Conservation (phyloP, 2,329 filamentous ascomycete species). For the Thermoascus crustaceus region DNA sequence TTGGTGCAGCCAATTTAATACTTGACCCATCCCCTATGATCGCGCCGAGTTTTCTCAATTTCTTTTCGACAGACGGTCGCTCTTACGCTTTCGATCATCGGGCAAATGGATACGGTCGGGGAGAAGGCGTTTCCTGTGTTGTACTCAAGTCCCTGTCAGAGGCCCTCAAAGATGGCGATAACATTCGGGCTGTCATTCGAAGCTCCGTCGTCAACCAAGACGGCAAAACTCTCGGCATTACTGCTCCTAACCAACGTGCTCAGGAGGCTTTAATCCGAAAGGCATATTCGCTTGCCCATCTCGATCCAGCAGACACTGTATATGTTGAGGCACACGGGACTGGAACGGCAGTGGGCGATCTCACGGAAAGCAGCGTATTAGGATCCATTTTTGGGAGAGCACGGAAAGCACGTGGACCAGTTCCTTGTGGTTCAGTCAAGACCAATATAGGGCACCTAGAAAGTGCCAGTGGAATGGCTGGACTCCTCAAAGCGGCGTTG, state of each 20-base stretch:
- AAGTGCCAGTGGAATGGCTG: slow-evolving; percentile 18
- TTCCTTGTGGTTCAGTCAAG: slow-evolving; percentile 11
- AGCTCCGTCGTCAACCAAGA: slow-evolving; percentile 15
- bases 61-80: slow-evolving; percentile 17
- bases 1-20: slow-evolving; percentile 11
- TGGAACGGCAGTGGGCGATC: slow-evolving; percentile 14
- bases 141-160: slow-evolving; percentile 21
- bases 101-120: slow-evolving; percentile 37
- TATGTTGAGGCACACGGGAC: slow-evolving; percentile 16
- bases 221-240: slow-evolving; percentile 12
- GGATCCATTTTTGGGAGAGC: neutral
- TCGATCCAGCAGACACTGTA: neutral
- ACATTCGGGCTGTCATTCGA: slow-evolving; percentile 22
- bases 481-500: slow-evolving; percentile 16
- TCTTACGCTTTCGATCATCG: slow-evolving; percentile 27
- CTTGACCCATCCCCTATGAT: slow-evolving; percentile 4
- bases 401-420: neutral
- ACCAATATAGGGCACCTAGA: slow-evolving; percentile 11
- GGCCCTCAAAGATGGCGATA: slow-evolving; percentile 21
- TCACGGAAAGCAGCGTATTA: slow-evolving; percentile 6
- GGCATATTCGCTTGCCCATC: neutral
- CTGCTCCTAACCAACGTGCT: slow-evolving; percentile 9
- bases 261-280: slow-evolving; percentile 12
- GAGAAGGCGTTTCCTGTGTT: slow-evolving; percentile 23
- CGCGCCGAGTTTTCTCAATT: slow-evolving; percentile 8